Base-by-base conservation (phyloP, 2,329 filamentous ascomycete species). In the Geosmithia putterillii region DNA sequence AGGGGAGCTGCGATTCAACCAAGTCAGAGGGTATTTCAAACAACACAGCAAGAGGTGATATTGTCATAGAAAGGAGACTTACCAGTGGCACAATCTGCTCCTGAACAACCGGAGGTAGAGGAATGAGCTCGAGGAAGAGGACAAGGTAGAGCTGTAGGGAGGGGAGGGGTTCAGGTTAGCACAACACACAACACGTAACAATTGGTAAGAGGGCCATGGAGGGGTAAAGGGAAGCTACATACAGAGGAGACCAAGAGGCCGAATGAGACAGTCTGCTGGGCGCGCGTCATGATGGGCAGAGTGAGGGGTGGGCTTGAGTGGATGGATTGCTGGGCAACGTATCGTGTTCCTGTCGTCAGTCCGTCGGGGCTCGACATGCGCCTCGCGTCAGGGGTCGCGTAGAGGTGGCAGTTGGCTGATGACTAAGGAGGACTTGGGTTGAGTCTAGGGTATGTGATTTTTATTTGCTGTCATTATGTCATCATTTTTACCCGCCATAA, bases 41-140 rank as follows among this genome's bases (percentile, higher is more conserved):
- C 15, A 18, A 22, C 3, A 18, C 3, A 23, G 22, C 7, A 20
- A 20, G 6, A 25, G 6, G 4, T 32, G 10, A 12, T 12, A 3
- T 32, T 14, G 10, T 14, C 28, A 32, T 12, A 12, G 10, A 21
- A 22, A 15, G 28, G 35, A 23, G 18, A 45, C 86, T 52, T 79
- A 95, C 90, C 49, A 95, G 79, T 34, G 90, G 92, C 49, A 96
- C 81, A 54, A 98, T 76, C 57, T 96, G 79, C 48, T 82, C 73
- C 63, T 94, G 88, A 45, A 95, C 67, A 46, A 83, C 73, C 41
- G 74, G 62, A 35, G 89, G 86, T 22, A 95, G 73, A 28, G 89
- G 86, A 41, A 95, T 73, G 47, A 95, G 76, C 51, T 86, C 79
- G 46, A 95, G 76, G 69, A 83, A 92, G 48, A 90, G 79, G 42